Base-by-base conservation (phyloP, 164 flowering plant genomes). In the Cinnamomum chago region DNA sequence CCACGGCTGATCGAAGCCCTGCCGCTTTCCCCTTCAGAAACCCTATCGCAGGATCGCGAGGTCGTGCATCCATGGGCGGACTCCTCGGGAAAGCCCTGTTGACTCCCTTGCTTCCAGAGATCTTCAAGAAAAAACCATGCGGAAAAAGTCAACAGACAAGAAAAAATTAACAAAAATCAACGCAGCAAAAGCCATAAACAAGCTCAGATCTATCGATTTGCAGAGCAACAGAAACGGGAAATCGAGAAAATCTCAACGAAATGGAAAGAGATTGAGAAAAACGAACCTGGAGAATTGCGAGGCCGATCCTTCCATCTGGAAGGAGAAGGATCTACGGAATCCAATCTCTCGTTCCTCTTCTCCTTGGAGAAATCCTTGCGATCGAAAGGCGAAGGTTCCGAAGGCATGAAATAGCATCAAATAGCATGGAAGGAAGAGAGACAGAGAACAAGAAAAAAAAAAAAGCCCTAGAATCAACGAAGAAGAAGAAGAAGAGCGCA, bases 361-460 rank as follows among this genome's bases (percentile, higher is more conserved):
- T 90, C 94, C 87, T 81, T 90, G 80, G 84, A 83, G 76, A 88
- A 84, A 72, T 93, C 99, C 84, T 88, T 92, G 84, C 97, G 92
- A 81, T 92, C 95, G 93, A 90, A 91, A 70, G 76, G 76, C 65
- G 88, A 82, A 68, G 93, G 90, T 88, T 96, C 99, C 74, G 95
- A 94, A 89, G 98, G 98, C 99, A 92, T 92, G 83, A 86, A 88
- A 82, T 69, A 70, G 30, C 11, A 40, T 5, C 47, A 40, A 40
- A 40, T 7, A 40, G 47, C 89, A 86, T 86, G 25, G 27, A 68
- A 35, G n/a, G 14, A 25, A 47, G 35, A 47, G 28, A 30, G n/a
- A 35, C 1, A 22, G n/a, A 24, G 67, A 9, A 23, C 9, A 23
- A 62, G 6, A n/a, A 62, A 3, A 22, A 10, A 6, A n/a, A 9